phyloP scores from a whole-genome alignment of 306 rosid genomes.

The Vigna trinervia region DNA sequence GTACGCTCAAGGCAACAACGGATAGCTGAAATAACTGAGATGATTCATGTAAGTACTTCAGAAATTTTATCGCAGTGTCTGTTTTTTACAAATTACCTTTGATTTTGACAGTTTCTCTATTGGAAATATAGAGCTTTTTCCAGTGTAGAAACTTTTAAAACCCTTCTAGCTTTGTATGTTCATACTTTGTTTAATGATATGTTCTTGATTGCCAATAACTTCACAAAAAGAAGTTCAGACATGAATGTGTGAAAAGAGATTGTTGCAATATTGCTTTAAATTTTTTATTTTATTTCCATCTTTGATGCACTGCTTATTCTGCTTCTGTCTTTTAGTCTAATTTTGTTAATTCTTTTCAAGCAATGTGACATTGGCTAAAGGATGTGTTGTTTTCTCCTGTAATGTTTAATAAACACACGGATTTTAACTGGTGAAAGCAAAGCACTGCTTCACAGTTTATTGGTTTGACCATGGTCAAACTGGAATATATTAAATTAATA shows the following conservation, averaged over 20 bases:
- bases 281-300: neutral
- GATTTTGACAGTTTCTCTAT: too few relatives aligned
- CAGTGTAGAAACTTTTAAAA: too few relatives aligned
- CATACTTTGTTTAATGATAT: neutral
- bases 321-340: conserved; percentile 7
- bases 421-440: too few relatives aligned
- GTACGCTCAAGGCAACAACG: conserved; percentile 82
- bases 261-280: conserved; percentile 1
- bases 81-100: too few relatives aligned
- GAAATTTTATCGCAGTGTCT: conserved; percentile 14
- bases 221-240: conserved; percentile 14
- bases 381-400: neutral
- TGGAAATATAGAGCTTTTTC: too few relatives aligned
- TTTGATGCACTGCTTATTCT: neutral
- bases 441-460: too few relatives aligned
- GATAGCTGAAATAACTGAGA: conserved; percentile 96
- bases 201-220: conserved; percentile 1
- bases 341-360: conserved; percentile 22
- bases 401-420: too few relatives aligned
- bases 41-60: conserved; percentile 89
- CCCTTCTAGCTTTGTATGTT: neutral
- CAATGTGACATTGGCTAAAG: neutral
- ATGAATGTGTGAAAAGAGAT: conserved; percentile 4
- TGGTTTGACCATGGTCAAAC: too few relatives aligned
- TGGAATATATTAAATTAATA: too few relatives aligned